Evolutionary conservation across 176 grass and related monocot genomes (phyloP).

Genomic region (Lolium rigidum): DNA sequence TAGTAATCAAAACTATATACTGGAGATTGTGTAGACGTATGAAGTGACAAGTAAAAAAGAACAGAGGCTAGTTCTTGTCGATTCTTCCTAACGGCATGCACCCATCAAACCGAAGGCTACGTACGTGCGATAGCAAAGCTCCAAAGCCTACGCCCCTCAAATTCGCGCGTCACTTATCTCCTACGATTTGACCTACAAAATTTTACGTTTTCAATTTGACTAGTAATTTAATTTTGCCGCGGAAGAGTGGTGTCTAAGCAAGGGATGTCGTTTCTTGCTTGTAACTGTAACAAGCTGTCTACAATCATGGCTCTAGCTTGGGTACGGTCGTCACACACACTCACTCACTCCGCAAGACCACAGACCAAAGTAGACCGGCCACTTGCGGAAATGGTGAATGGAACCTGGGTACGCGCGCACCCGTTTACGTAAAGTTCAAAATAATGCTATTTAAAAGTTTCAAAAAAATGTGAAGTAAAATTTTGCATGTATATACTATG

Average conservation of each 20-base stretch:
- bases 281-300: not conserved
- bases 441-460: too few species aligned
- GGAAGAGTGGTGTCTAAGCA: constrained; percentile 53
- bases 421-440: too few species aligned
- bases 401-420: too few species aligned
- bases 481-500: too few species aligned
- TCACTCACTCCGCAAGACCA: not conserved
- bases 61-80: not conserved
- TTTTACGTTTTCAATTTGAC: not conserved
- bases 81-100: not conserved
- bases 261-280: constrained; percentile 51
- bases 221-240: constrained; percentile 26
- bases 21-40: not conserved
- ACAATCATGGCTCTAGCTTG: constrained; percentile 41
- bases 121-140: not conserved
- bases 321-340: not conserved
- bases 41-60: not conserved
- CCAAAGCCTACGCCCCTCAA: constrained; percentile 20
- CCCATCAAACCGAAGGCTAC: not conserved
- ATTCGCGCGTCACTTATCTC: not conserved
- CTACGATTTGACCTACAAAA: constrained; percentile 45
- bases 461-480: too few species aligned
- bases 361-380: not conserved
- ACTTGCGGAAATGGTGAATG: too few species aligned
- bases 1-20: not conserved